Base-by-base conservation (phyloP, 2,329 filamentous ascomycete species). In the Trichoderma simmonsii region DNA sequence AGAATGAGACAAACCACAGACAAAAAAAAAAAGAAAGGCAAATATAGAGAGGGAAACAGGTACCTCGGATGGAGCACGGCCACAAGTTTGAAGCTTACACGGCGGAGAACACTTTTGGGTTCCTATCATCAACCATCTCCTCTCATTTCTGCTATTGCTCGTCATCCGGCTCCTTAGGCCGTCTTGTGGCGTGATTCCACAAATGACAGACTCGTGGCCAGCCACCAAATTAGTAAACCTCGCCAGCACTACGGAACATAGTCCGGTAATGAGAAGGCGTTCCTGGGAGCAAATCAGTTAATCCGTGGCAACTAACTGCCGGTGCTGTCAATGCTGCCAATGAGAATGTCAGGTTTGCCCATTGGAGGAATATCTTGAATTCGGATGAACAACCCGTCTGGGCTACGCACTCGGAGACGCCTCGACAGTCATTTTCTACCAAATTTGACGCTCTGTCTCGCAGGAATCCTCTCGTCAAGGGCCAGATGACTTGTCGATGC, bases 321-420 rank as follows among this genome's bases (percentile, higher is more conserved):
- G 34, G 28, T 12, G 28, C 26, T 18, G 54, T 9, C 54, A 61
- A 36, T 36, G 36, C 36, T 59, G 56, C 15, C 15, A 18, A 11
- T 34, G 28, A 54, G 48, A 3, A n/a, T 30, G 28, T 59, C 6
- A 18, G 11, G 21, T 9, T 1, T 28, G 32, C 8, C 32, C 15
- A 68, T 68, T 68, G 65, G 65, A 68, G 65, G 65, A 68, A 60
- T 60, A 48, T 43, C 57, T 21, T 60, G 28, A 5, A 34, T 21
- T 64, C 56, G n/a, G 51, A 36, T 30, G 24, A 60, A 54, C 65
- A 59, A 3, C 26, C 57, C 26, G 26, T 60, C 26, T 21, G 21
- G 32, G 24, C 21, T 51, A 30, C 54, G 57, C 9, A 30, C 36
- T 43, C 21, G 15, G 26, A 59, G 36, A 26, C 39, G 34, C 26